phyloP scores from a whole-genome alignment of 1,284 basidiomycete species.

The Cerioporus squamosus region DNA sequence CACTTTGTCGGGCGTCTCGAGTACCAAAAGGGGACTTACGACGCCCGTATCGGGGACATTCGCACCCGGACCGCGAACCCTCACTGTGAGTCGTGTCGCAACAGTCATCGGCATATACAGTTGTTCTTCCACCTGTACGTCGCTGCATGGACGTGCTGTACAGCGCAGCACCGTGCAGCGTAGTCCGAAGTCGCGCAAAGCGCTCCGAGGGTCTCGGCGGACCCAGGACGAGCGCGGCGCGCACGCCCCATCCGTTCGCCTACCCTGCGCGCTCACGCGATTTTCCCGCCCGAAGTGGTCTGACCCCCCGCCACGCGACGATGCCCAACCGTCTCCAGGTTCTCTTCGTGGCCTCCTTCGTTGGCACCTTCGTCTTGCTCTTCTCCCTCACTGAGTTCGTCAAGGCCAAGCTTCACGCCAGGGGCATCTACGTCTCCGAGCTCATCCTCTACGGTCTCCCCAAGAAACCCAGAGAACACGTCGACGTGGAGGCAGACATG shows the following conservation, averaged over 20 bases:
- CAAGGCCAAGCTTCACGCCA: constrained; percentile 47
- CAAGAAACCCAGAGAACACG: constrained; percentile 18
- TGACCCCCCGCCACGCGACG: constrained; percentile 2
- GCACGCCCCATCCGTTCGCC: not conserved
- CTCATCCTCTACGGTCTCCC: constrained; percentile 69
- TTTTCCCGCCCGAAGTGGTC: constrained; percentile 4
- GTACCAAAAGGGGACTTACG: no score
- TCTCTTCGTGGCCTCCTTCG: constrained; percentile 56
- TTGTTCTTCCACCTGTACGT: no score
- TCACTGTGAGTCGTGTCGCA: no score
- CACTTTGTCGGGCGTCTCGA: no score
- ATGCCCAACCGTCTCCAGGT: constrained; percentile 53
- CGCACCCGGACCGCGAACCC: no score
- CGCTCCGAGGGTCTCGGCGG: constrained; percentile 1
- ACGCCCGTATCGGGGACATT: no score
- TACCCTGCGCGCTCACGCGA: not conserved
- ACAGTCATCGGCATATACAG: no score
- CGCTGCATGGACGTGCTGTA: no score
- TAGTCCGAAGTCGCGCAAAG: not conserved
- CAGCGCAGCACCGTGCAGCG: no score
- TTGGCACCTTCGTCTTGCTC: constrained; percentile 51
- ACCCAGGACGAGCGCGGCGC: not conserved
- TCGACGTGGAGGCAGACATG: constrained; percentile 19
- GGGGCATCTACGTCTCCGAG: constrained; percentile 59
- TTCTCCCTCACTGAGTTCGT: constrained; percentile 46